Evolutionary conservation across 441 rosid species (phyloP).

Genomic region (Omphalea diandra): DNA sequence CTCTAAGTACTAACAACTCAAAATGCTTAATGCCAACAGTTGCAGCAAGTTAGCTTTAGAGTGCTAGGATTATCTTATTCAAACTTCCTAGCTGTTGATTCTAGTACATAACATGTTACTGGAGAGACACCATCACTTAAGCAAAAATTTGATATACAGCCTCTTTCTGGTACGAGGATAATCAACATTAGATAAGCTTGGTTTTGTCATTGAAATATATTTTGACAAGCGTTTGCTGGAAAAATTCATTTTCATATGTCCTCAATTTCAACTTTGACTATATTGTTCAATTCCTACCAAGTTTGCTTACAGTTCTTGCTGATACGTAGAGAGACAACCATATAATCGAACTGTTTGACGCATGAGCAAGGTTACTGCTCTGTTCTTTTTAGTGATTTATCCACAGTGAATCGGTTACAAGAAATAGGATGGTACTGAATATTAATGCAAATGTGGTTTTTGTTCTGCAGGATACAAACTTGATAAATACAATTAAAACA

Average conservation of each 20-base stretch:
- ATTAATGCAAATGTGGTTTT: not conserved
- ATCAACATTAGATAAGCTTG: too few species aligned
- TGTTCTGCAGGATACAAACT: conserved; percentile 9
- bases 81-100: not conserved
- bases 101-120: too few species aligned
- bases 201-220: too few species aligned
- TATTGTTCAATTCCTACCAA: not conserved
- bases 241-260: not conserved
- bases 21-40: not conserved
- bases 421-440: not conserved
- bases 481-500: not conserved
- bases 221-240: not conserved
- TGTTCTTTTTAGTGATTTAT: not conserved
- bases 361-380: not conserved
- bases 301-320: not conserved
- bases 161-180: too few species aligned
- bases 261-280: not conserved
- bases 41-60: conserved; percentile 1
- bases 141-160: not conserved
- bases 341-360: not conserved
- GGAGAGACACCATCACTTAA: not conserved
- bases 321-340: not conserved
- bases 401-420: not conserved
- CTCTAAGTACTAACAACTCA: too few species aligned
- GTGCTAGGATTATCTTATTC: not conserved